Base-by-base conservation (phyloP, 2,329 filamentous ascomycete species). In the Allantophomopsis cytisporea region DNA sequence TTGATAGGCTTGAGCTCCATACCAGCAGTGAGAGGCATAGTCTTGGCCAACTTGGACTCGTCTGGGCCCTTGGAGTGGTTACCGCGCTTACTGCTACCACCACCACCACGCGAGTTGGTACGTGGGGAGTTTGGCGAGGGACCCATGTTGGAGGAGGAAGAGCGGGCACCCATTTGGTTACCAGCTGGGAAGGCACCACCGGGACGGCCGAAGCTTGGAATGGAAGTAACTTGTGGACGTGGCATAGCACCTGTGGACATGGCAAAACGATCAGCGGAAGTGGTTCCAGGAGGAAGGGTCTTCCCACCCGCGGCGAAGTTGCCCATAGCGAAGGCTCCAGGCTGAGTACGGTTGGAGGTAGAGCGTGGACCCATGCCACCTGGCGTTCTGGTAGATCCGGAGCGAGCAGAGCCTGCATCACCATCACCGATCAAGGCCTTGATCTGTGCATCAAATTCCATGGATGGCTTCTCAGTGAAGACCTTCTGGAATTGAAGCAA, bases 401-500 rank as follows among this genome's bases (percentile, higher is more conserved):
- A 66, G 62, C 84, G 63, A 37, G 67, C 62, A 28, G 76, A 75
- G 42, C 74, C 67, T 43, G 73, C 71, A 42, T 82, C 77, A 31
- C 68, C 68, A 47, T 94, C 88, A 42, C 89, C 89, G 48, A 98
- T 79, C 60, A 66, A 81, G 70, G 63, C 83, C 80, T 72, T 89
- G 71, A 98, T 79, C 54, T 91, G 88, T 48, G 80, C 71, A 55
- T 93, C 83, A 76, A 94, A 98, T 55, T 96, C 89, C 34, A 88
- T 62, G 1, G 87, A 94, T 12, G 91, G 91, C 64, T 95, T 93
- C 68, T 98, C 91, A 46, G 86, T 93, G 65, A 95, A 98, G 15
- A 94, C 86, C 51, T 76, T 76, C 64, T 95, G 85, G 71, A 98
- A 98, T 57, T 98, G 91, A 21, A 98, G 71, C 63, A 98, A 67